Conservation (phyloP, 1,139 yeast species). For the Blastobotrys proliferans region DNA sequence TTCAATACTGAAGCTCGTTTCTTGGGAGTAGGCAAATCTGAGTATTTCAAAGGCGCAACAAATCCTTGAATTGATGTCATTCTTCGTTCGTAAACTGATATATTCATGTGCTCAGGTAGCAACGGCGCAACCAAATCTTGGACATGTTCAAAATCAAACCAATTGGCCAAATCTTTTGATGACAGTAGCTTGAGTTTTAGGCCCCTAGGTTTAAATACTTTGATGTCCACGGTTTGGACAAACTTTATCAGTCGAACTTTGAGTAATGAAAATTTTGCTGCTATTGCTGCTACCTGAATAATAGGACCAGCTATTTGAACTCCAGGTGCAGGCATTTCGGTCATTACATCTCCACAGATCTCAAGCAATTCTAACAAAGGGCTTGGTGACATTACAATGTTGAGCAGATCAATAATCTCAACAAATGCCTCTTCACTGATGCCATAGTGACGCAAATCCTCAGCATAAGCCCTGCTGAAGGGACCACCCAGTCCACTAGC, state of each 20-base stretch:
- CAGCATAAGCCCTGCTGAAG: slow-evolving; percentile 9
- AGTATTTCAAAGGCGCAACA: neutral
- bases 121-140: neutral
- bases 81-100: slow-evolving; percentile 2
- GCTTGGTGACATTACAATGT: slow-evolving; percentile 4
- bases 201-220: slow-evolving; percentile 9
- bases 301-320: neutral
- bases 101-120: neutral
- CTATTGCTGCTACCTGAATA: neutral
- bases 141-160: neutral
- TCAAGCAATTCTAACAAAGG: neutral
- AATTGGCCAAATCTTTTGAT: neutral
- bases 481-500: slow-evolving; percentile 2
- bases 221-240: neutral
- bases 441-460: neutral
- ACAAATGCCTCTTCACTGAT: slow-evolving; percentile 4
- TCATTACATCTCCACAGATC: neutral
- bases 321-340: neutral
- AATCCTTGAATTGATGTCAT: neutral
- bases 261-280: neutral
- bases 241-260: neutral
- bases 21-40: neutral
- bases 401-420: slow-evolving; percentile 6
- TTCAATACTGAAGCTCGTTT: neutral
- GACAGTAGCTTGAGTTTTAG: slow-evolving; percentile 1